These are phyloP conservation scores for Rhododendron kiyosumense DNA, from an alignment of 148 eudicot genomes.

Conservation along the genomic window DNA sequence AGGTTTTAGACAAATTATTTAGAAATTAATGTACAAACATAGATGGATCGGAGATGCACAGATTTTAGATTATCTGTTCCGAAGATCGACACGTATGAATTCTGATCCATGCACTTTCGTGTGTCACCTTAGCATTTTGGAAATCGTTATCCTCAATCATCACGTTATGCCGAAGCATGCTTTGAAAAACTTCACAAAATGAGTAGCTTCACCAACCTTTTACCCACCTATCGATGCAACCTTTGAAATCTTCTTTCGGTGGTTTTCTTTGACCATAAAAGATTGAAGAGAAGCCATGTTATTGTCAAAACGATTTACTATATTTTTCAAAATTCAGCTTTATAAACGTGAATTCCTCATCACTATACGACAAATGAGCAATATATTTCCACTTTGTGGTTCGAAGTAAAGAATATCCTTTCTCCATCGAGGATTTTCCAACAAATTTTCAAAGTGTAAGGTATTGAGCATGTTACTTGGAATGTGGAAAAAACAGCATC, in stretches of 20 bases:
- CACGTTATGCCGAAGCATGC: background rate
- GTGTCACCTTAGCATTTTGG: background rate
- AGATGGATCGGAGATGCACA: background rate
- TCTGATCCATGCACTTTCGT: background rate
- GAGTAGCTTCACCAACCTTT: background rate
- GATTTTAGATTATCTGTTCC: background rate
- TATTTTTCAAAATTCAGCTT: background rate
- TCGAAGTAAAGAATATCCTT: background rate
- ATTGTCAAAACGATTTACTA: background rate
- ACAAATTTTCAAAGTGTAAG: background rate
- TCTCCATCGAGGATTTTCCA: background rate
- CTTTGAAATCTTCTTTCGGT: background rate
- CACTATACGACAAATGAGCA: background rate
- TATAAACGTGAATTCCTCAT: background rate
- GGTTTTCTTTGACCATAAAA: conserved; percentile 12
- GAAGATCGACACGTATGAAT: background rate
- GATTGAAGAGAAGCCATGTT: background rate
- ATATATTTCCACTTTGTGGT: background rate
- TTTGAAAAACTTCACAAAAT: background rate
- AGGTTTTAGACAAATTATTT: conserved; percentile 1
- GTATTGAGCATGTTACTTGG: background rate
- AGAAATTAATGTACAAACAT: background rate
- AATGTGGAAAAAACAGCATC: background rate
- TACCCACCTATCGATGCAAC: background rate
- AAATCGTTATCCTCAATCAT: background rate